Conservation (phyloP, 1,284 basidiomycete species). For the Coniophora puteana region DNA sequence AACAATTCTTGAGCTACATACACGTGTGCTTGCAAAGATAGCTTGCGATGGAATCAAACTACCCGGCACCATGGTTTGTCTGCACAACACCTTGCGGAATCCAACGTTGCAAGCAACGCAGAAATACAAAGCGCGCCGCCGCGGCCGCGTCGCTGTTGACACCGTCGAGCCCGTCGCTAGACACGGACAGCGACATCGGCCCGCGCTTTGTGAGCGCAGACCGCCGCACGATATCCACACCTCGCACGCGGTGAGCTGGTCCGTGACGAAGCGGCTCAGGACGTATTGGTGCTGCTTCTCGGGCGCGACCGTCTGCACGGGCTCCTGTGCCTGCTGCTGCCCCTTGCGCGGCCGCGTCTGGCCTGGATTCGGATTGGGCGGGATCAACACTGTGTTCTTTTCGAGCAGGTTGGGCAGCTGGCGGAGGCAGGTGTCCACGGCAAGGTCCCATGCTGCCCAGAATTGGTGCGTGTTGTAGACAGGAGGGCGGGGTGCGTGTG, state of each 20-base stretch:
- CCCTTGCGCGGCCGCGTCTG: conserved; percentile 26
- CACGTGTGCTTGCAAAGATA: too few relatives aligned
- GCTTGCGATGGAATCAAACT: too few relatives aligned
- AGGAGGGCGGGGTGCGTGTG: conserved; percentile 92
- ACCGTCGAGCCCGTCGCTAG: conserved; percentile 25
- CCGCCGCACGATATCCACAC: conserved; percentile 96
- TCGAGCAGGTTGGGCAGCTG: conserved; percentile 88
- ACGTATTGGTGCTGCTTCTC: conserved; percentile 66
- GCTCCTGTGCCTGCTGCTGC: conserved; percentile 28
- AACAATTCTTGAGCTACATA: too few relatives aligned
- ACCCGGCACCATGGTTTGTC: too few relatives aligned
- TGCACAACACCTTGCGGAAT: too few relatives aligned
- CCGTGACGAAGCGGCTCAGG: conserved; percentile 93
- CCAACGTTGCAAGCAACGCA: too few relatives aligned
- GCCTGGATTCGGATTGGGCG: conserved; percentile 25
- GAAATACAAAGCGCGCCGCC: too few relatives aligned
- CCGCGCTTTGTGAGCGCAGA: conserved; percentile 77
- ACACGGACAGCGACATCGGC: conserved; percentile 59
- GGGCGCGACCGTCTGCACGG: conserved; percentile 20
- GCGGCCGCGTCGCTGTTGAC: too few relatives aligned
- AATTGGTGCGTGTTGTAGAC: conserved; percentile 94
- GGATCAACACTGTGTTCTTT: conserved; percentile 46
- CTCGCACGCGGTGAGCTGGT: conserved; percentile 96
- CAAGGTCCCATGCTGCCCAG: conserved; percentile 98
- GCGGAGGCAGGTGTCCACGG: conserved; percentile 92